phyloP scores from a whole-genome alignment of 305 asterid species.

The Fraxinus floribunda region DNA sequence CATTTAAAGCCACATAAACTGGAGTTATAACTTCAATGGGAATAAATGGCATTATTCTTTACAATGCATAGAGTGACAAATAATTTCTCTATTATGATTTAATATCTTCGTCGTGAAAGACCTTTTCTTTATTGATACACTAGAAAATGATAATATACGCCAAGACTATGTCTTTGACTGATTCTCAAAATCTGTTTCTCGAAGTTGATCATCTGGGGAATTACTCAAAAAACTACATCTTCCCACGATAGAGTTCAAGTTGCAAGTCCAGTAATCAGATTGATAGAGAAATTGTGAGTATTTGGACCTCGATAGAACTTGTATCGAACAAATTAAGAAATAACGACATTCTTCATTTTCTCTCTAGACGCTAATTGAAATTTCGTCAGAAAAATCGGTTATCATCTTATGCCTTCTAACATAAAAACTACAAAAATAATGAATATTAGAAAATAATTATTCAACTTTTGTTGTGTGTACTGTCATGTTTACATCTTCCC shows the following conservation, averaged over 20 bases:
- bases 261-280: background rate
- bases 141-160: background rate
- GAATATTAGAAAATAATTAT: background rate
- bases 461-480: background rate
- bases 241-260: background rate
- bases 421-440: background rate
- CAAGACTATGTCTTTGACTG: too few relatives aligned
- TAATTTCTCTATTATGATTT: too few relatives aligned
- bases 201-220: background rate
- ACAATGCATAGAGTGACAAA: background rate
- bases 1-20: too few relatives aligned
- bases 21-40: too few relatives aligned
- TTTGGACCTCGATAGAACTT: background rate
- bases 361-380: background rate
- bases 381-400: background rate
- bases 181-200: background rate
- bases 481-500: background rate
- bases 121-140: background rate
- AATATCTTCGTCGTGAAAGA: too few relatives aligned
- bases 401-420: background rate
- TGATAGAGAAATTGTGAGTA: background rate
- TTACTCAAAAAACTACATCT: background rate
- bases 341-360: background rate
- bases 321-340: background rate
- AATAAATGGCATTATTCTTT: too few relatives aligned